Conservation (phyloP, 441 rosid genomes). For the Dalechampia spathulata region DNA sequence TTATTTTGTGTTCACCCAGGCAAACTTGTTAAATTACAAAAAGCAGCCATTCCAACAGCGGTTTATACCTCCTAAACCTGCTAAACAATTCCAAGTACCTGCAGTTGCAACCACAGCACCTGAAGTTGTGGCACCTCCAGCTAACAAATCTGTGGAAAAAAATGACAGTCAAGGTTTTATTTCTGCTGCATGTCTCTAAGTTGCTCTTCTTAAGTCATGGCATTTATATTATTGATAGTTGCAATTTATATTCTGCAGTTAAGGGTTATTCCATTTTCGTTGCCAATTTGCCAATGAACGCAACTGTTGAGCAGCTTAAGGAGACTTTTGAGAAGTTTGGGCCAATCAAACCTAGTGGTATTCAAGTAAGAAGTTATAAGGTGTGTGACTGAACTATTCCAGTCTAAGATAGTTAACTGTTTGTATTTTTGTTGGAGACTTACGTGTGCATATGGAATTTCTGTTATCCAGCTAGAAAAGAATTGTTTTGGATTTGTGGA, state of each 20-base stretch:
- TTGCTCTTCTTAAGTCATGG: conserved; percentile 17
- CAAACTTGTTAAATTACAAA: conserved; percentile 26
- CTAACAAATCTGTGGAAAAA: conserved; percentile 39
- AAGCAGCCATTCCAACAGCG: conserved; percentile 40
- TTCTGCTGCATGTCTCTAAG: neutral
- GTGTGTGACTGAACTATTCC: conserved; percentile 27
- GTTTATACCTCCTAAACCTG: conserved; percentile 32
- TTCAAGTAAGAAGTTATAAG: conserved; percentile 96
- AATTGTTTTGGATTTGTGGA: conserved; percentile 93
- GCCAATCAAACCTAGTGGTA: conserved; percentile 69
- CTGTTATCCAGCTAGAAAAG: conserved; percentile 23
- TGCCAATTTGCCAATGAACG: conserved; percentile 74
- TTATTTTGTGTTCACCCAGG: conserved; percentile 8
- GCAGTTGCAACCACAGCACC: conserved; percentile 19
- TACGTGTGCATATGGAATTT: neutral
- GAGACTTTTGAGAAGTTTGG: conserved; percentile 73
- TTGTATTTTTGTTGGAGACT: conserved; percentile 36
- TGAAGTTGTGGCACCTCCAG: conserved; percentile 25
- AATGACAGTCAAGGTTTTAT: conserved; percentile 15
- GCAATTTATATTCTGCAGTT: conserved; percentile 29
- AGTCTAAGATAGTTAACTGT: conserved; percentile 3
- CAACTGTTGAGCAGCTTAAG: conserved; percentile 67
- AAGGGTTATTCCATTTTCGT: conserved; percentile 79
- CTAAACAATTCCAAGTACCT: conserved; percentile 22
- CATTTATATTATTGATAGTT: neutral